Conservation (phyloP, 139 green algal species). For the Trebouxia sp. region DNA sequence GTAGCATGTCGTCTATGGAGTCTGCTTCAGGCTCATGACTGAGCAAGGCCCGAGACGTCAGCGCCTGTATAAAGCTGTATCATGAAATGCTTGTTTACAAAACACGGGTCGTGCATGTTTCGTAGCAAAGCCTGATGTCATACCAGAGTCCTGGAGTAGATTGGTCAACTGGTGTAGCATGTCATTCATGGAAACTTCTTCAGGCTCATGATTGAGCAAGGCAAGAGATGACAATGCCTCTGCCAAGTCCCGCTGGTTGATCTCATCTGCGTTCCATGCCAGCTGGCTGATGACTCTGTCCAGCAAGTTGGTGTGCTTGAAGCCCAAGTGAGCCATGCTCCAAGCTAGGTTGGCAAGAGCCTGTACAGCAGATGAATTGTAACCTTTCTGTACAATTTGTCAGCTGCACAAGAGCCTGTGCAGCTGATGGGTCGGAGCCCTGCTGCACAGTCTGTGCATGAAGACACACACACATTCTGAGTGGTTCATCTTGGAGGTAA, state of each 20-base stretch:
- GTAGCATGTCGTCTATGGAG: too few species aligned
- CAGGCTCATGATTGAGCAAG: not conserved
- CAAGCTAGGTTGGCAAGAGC: not conserved
- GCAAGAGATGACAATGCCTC: not conserved
- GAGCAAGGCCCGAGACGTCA: too few species aligned
- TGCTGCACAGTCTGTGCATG: too few species aligned
- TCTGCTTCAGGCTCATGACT: too few species aligned
- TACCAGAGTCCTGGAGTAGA: not conserved
- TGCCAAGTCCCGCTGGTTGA: not conserved
- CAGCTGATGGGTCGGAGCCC: too few species aligned
- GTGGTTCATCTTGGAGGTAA: too few species aligned
- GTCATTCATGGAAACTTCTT: not conserved
- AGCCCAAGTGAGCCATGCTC: conserved; percentile 14
- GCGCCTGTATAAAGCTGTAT: too few species aligned
- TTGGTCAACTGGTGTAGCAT: not conserved
- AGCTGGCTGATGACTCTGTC: not conserved
- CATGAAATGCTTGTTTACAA: too few species aligned
- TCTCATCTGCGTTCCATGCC: not conserved
- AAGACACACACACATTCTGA: too few species aligned
- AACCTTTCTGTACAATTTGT: too few species aligned
- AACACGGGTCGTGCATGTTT: too few species aligned
- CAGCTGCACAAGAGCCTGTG: not conserved
- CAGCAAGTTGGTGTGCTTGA: not conserved
- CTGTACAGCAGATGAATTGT: not conserved
- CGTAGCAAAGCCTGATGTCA: not conserved